Base-by-base conservation (phyloP, 169 alveolate genomes). In the Eimeria zaria region DNA sequence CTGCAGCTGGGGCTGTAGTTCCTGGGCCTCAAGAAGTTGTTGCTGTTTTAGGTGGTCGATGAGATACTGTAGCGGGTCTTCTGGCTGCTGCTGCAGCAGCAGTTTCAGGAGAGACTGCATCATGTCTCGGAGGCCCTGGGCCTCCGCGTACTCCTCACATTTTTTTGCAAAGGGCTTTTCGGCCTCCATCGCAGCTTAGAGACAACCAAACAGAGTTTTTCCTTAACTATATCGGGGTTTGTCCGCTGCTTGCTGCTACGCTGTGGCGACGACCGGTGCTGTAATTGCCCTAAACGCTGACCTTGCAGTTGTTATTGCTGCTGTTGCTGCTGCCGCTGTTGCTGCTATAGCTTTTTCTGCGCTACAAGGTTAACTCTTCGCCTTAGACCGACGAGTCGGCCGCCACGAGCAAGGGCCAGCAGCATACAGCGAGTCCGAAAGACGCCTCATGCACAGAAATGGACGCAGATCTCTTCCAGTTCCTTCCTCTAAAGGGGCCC, bases 51-150 rank as follows among this genome's bases (percentile, higher is more conserved):
- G 95, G 89, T 97, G 96, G 46, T 96, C 96, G 36, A 98, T 97
- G 53, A 98, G 97, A 91, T 91, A 98, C 92, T 98, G 97, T 36
- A 98, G 91, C 20, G 99, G 99, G 58, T 98, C 98, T 2, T 98
- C 98, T 44, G 99, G 99, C 81, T 97, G 97, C 58, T 98, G 73
- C 64, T 36, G 73, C 55, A 84, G 78, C 76, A 84, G 96, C 84
- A 98, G 97, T 60, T 67, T 62, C 58, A 58, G 55, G 7, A 84
- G 78, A 16, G 74, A 55, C 91, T 58, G 78, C 91, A 84, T 51
- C 55, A 84, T 36, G 51, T 84, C 91, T 58, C 91, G n/a, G 24
- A 84, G 73, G 62, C 91, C 91, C 27, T 84, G 91, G 36, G 78
- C 76, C 76, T 84, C 91, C 20, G 91, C 91, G 36, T 84, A 84